Percentiles rank a stretch among this genome's conserved stretches.
Evolutionary conservation across 202 grass and related monocot species (phyloP).

Genomic region (Zoysia matrella): DNA sequence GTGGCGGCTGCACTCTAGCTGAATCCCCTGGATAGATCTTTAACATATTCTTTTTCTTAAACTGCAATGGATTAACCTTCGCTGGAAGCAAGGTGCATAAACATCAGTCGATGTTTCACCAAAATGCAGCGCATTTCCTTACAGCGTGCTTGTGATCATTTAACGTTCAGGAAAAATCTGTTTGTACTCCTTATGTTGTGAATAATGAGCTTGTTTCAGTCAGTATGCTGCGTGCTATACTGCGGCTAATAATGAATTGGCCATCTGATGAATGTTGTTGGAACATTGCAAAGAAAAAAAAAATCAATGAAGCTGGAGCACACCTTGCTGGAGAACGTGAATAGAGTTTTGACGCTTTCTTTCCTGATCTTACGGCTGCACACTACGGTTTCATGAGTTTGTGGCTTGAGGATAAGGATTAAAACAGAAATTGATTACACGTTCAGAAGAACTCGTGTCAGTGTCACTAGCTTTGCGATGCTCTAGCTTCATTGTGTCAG

Average conservation of each 20-base stretch:
- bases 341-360: too few species aligned
- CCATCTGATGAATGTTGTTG: conserved; percentile 22
- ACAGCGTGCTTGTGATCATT: conserved; percentile 6
- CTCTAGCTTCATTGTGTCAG: too few species aligned
- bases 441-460: too few species aligned
- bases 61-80: conserved; percentile 1
- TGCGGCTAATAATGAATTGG: conserved; percentile 33
- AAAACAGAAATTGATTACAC: too few species aligned
- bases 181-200: conserved; percentile 23
- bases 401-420: neutral
- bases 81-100: conserved; percentile 31
- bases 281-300: conserved; percentile 31
- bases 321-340: too few species aligned
- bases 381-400: too few species aligned
- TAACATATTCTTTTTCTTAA: neutral
- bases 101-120: conserved; percentile 45
- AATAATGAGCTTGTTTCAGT: conserved; percentile 2
- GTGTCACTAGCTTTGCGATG: too few species aligned
- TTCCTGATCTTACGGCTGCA: too few species aligned
- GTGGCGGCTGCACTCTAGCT: conserved; percentile 14
- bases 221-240: neutral
- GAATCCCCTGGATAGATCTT: conserved; percentile 39
- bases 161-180: neutral
- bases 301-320: neutral
- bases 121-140: conserved; percentile 39